Evolutionary conservation across 106 monocot species (phyloP), one percentile per base, ranked within the genome.

Genomic region (Xerophyta viscosa): DNA sequence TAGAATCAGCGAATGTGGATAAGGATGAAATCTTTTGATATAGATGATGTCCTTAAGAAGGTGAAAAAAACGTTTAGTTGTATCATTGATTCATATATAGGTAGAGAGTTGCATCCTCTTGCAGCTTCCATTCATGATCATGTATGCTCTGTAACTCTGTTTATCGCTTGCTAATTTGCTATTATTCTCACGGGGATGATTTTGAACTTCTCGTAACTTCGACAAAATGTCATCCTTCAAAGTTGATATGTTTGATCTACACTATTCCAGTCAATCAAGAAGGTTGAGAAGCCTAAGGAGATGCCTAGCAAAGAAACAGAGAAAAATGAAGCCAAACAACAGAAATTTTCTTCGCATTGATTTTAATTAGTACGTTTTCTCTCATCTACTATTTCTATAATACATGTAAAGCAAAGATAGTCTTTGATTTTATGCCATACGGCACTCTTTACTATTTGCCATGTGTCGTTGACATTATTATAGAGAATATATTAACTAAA

Each of bases 361-460:
- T 73, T 88, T 94, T 30, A 71, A 80, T 37, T 77, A 71, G 94
- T 88, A 88, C 31, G 71, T 61, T n/a, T n/a, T n/a, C n/a, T n/a
- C n/a, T 47, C n/a, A 20, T 19, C 23, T n/a, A n/a, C 0, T 9
- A 8, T 48, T 39, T 48, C 17, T 20, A 26, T 37, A 19, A 33
- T 10, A n/a, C n/a, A n/a, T n/a, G n/a, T n/a, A n/a, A n/a, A n/a
- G n/a, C n/a, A n/a, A n/a, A n/a, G n/a, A n/a, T n/a, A n/a, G n/a
- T n/a, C n/a, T n/a, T n/a, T n/a, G n/a, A n/a, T n/a, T n/a, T n/a
- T n/a, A n/a, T n/a, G n/a, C n/a, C n/a, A n/a, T n/a, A n/a, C n/a
- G n/a, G n/a, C n/a, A n/a, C n/a, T n/a, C n/a, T n/a, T n/a, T n/a
- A n/a, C n/a, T n/a, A n/a, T n/a, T n/a, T n/a, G n/a, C n/a, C n/a